A percentile compares a stretch with the other conserved stretches of the same genome.
phyloP scores from a whole-genome alignment of 148 eudicot genomes.

The Rheum nobile region DNA sequence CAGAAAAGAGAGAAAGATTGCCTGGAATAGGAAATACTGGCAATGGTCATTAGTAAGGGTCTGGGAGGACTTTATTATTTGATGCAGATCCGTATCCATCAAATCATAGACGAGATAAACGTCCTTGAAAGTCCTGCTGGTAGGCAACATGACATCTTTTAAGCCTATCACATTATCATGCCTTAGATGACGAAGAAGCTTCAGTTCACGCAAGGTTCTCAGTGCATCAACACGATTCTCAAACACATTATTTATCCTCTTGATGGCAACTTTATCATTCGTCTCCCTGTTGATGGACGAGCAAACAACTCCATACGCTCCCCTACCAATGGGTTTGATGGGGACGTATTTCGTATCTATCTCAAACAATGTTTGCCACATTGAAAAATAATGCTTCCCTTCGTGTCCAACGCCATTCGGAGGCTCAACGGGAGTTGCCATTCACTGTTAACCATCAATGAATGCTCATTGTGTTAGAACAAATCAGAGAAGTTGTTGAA shows the following conservation, averaged over 20 bases:
- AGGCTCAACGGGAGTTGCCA: conserved; percentile 7
- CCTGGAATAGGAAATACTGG: conserved; percentile 33
- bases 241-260: conserved; percentile 33
- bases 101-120: conserved; percentile 40
- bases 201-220: conserved; percentile 28
- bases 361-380: conserved; percentile 31
- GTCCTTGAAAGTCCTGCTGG: conserved; percentile 21
- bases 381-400: conserved; percentile 22
- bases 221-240: conserved; percentile 17
- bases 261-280: conserved; percentile 34
- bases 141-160: conserved; percentile 35
- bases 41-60: conserved; percentile 26
- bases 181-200: conserved; percentile 20
- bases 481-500: not conserved
- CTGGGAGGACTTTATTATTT: conserved; percentile 25
- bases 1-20: conserved; percentile 3
- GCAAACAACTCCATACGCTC: conserved; percentile 37
- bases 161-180: conserved; percentile 38
- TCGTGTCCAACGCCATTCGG: conserved; percentile 8
- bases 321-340: conserved; percentile 30
- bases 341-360: conserved; percentile 30
- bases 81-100: conserved; percentile 41
- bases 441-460: not conserved
- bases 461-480: not conserved
- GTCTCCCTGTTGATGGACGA: conserved; percentile 27